Base-by-base conservation (phyloP, 1,284 basidiomycete species). In the Ceratobasidium sp. region DNA sequence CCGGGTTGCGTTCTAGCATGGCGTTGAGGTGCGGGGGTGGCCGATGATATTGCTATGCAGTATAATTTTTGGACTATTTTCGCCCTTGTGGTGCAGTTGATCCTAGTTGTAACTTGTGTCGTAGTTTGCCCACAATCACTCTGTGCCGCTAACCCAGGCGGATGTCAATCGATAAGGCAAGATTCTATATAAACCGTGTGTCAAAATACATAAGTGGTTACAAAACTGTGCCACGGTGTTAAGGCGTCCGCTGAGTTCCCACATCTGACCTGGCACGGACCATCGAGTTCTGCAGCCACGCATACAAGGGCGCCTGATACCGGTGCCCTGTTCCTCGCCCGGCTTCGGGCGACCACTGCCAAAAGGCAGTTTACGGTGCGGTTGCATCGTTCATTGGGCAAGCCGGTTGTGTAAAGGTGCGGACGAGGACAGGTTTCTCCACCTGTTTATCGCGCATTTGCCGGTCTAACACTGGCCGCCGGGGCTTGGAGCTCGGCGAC, bases 391-490 rank as follows among this genome's bases (percentile, higher is more conserved):
- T 17, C 44, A 44, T 34, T 15, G 22, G 4, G 40, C 22, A 2
- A 43, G 9, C 56, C 56, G 29, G 69, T 51, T 46, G 69, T n/a
- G 6, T 32, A 43, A 19, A 15, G 19, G 61, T n/a, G 69, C 69
- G 69, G 61, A 73, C 49, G 69, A 73, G 69, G 56, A 13, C 46
- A 57, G 40, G 5, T n/a, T 34, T 73, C 69, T 62, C 69, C 57
- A 73, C 57, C 32, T 56, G 43, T 51, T 44, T 73, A 73, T 73
- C 56, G 59, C 69, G 57, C 59, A 25, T 19, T 57, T 25, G 59
- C 69, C 25, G 11, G 56, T 25, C 25, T 62, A 25, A 2, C 57
- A 22, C 68, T 15, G 44, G 57, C 69, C 69, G 56, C 43, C 29
- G n/a, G 25, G 43, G 43, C 22, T 15, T 19, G 5, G 17, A 29